Evolutionary conservation across 305 asterid genomes (phyloP).

Genomic region (Solanum aculeatissimum): DNA sequence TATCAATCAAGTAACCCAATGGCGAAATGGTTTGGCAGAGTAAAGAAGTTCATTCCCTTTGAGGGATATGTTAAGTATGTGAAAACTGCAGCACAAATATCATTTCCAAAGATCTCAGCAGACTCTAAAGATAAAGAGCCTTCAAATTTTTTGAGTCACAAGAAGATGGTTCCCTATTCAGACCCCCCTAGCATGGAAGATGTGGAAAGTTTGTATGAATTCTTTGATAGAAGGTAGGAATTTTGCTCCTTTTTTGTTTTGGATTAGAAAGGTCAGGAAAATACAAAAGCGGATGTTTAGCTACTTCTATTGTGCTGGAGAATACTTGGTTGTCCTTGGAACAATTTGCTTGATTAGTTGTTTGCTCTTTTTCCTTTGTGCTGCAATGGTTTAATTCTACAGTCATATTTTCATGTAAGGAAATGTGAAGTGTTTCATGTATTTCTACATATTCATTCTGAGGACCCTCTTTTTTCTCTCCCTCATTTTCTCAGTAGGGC

Average conservation of each 20-base stretch:
- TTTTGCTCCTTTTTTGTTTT: not conserved
- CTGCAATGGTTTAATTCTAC: not conserved
- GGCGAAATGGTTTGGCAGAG: slow-evolving; percentile 14
- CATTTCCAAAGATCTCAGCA: slow-evolving; percentile 57
- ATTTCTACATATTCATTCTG: not conserved
- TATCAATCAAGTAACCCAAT: slow-evolving; percentile 17
- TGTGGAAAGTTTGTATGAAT: slow-evolving; percentile 39
- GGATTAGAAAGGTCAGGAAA: not conserved
- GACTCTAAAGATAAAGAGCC: slow-evolving; percentile 36
- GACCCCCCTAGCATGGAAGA: slow-evolving; percentile 67
- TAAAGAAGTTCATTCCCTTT: slow-evolving; percentile 23
- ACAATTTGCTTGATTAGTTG: not conserved
- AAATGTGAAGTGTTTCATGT: not conserved
- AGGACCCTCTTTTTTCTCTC: not conserved
- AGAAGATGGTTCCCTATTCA: slow-evolving; percentile 58
- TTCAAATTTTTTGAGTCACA: slow-evolving; percentile 44
- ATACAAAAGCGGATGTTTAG: not conserved
- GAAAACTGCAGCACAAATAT: slow-evolving; percentile 33
- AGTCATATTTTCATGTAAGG: not conserved
- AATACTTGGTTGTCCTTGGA: not conserved
- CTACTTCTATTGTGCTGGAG: not conserved
- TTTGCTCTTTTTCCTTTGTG: not conserved
- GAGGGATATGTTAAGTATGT: slow-evolving; percentile 35
- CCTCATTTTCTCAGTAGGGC: not conserved
- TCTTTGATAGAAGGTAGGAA: slow-evolving; percentile 65